These are phyloP conservation scores for Pterula multifida DNA, from an alignment of 1,284 basidiomycete species.

Conservation along the genomic window DNA sequence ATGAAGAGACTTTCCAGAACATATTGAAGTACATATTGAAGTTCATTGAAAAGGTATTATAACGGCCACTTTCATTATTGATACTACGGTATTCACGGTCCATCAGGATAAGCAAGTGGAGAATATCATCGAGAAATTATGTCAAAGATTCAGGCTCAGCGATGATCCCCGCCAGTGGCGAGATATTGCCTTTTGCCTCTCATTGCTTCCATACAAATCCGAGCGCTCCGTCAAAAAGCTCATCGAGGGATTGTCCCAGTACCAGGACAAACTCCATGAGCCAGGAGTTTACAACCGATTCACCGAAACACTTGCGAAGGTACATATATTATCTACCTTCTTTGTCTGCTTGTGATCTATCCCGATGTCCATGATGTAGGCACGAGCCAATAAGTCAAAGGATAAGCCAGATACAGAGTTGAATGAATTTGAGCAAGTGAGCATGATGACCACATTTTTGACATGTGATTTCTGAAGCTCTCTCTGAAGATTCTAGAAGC, in stretches of 20 bases:
- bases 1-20: conserved; percentile 84
- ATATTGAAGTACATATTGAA: conserved; percentile 95
- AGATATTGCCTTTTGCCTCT: conserved; percentile 94
- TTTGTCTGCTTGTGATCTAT: background rate
- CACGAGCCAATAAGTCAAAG: conserved; percentile 70
- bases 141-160: conserved; percentile 84
- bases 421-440: conserved; percentile 77
- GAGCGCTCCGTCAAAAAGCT: conserved; percentile 94
- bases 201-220: conserved; percentile 91
- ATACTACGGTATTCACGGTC: background rate
- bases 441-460: conserved; percentile 14
- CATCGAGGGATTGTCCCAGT: conserved; percentile 83
- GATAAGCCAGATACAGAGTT: conserved; percentile 85
- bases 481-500: conserved; percentile 68
- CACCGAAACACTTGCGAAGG: conserved; percentile 79
- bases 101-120: conserved; percentile 89
- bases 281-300: conserved; percentile 76
- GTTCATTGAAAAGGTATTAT: conserved; percentile 87
- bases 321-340: conserved; percentile 13
- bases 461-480: conserved; percentile 9
- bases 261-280: conserved; percentile 94
- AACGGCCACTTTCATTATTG: background rate
- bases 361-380: background rate
- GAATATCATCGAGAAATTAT: conserved; percentile 88
- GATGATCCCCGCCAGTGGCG: conserved; percentile 92